phyloP scores from a whole-genome alignment of 208 protist genomes.

The Naegleria fowleri region DNA sequence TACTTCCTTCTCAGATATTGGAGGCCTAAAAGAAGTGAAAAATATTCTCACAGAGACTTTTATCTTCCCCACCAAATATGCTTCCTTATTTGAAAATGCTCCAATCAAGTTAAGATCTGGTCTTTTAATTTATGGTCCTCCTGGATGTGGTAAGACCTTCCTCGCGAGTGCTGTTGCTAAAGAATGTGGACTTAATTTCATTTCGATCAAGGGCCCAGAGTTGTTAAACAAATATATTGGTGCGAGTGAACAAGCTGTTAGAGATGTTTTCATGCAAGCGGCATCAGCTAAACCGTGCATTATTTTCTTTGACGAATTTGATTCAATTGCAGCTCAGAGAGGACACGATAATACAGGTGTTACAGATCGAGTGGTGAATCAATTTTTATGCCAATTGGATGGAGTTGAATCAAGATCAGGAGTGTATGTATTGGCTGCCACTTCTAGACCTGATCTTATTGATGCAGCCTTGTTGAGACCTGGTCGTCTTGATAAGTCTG shows the following conservation, averaged over 20 bases:
- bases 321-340: conserved; percentile 68
- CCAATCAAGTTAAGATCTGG: conserved; percentile 63
- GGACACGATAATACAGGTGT: conserved; percentile 74
- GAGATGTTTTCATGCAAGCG: conserved; percentile 66
- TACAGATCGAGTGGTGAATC: conserved; percentile 90
- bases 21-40: conserved; percentile 58
- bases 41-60: conserved; percentile 56
- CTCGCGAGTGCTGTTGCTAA: conserved; percentile 57
- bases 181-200: conserved; percentile 62
- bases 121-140: conserved; percentile 76
- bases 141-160: conserved; percentile 71
- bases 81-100: conserved; percentile 60
- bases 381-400: conserved; percentile 96
- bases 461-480: conserved; percentile 83
- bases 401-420: conserved; percentile 83
- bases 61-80: conserved; percentile 38
- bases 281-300: conserved; percentile 62
- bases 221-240: conserved; percentile 82
- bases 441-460: conserved; percentile 94
- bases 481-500: conserved; percentile 71
- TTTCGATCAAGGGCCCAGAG: conserved; percentile 72
- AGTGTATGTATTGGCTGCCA: conserved; percentile 96
- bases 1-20: conserved; percentile 58
- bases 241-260: conserved; percentile 68
- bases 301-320: conserved; percentile 84